Base-by-base conservation (phyloP, 2,329 filamentous ascomycete species). In the Rhynchosporium graminicola region DNA sequence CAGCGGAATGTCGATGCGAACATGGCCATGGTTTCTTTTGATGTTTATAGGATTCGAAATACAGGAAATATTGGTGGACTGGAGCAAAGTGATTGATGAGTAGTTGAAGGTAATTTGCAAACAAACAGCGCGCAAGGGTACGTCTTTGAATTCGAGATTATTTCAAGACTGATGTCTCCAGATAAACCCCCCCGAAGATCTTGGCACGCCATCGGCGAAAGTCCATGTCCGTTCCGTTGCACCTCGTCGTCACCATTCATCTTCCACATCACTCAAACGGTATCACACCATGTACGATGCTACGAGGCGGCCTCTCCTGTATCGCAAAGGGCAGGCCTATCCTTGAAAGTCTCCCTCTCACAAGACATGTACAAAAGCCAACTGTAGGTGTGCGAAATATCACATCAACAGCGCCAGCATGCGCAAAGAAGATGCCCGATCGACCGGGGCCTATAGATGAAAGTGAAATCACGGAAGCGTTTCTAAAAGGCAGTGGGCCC, bases 401-500 rank as follows among this genome's bases (percentile, higher is more conserved):
- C 50, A 59, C 59, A 2, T 59, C 56, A 20, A 63, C 70, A 8
- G 2, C 64, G 13, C 52, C 69, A 60, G 28, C 59, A 68, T 72
- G 69, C 59, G 63, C 56, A 56, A 90, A 89, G 73, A 83, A 83
- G 59, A 80, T 96, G 72, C 93, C 94, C 1, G 88, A 92, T 5
- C 87, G 92, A 3, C 88, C 89, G 13, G 84, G 81, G 64, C 82
- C 87, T 12, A 85, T 95, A 26, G 82, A 87, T 12, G 92, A 97
- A 68, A 79, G 82, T 20, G 92, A 97, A 58, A 86, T 98, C 68
- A 87, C 88, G 61, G 91, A 97, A 73, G 83, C 83, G 47, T 98
- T 96, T 77, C 82, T 99, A 64, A 96, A 95, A 75, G 95, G 95
- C 70, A 90, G 86, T 69, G 95, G 95, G 1, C 94, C 95, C 0